Evolutionary conservation across 495 filamentous ascomycete species (phyloP).

Genomic region (Arthonia radiata): DNA sequence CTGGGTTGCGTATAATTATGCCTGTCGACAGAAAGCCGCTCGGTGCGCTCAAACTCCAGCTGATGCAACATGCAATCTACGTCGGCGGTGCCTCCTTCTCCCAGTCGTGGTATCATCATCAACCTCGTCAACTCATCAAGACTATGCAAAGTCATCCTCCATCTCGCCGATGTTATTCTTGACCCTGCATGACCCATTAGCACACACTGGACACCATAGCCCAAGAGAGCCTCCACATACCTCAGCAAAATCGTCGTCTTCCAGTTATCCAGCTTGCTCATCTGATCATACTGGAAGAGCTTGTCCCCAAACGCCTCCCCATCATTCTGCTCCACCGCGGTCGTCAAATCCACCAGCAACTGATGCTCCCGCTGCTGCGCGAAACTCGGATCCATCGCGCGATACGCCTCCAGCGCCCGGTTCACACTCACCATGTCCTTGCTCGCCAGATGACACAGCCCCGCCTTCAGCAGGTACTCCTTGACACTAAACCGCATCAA

Average conservation of each 20-base stretch:
- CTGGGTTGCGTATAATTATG: too few species aligned
- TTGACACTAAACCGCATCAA: slow-evolving; percentile 81
- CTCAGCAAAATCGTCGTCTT: slow-evolving; percentile 67
- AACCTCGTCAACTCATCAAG: too few species aligned
- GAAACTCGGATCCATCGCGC: slow-evolving; percentile 60
- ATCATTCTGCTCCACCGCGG: slow-evolving; percentile 45
- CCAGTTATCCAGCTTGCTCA: slow-evolving; percentile 86
- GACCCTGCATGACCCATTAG: too few species aligned
- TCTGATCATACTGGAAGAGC: slow-evolving; percentile 64
- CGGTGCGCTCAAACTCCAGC: too few species aligned
- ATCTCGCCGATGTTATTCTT: slow-evolving; percentile 60
- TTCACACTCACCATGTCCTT: slow-evolving; percentile 48
- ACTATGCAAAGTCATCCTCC: slow-evolving; percentile 53
- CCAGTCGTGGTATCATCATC: too few species aligned
- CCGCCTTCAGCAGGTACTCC: slow-evolving; percentile 79
- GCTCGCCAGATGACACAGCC: slow-evolving; percentile 55
- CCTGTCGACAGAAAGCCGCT: too few species aligned
- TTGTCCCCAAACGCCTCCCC: slow-evolving; percentile 65
- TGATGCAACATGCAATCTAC: too few species aligned
- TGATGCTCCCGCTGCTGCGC: slow-evolving; percentile 49
- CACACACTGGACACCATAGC: too few species aligned
- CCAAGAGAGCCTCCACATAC: too few species aligned
- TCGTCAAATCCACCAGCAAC: slow-evolving; percentile 46
- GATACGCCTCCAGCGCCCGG: slow-evolving; percentile 56
- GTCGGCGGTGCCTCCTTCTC: too few species aligned